phyloP scores from a whole-genome alignment of 2,329 filamentous ascomycete species.

The Penicillium sp. region DNA sequence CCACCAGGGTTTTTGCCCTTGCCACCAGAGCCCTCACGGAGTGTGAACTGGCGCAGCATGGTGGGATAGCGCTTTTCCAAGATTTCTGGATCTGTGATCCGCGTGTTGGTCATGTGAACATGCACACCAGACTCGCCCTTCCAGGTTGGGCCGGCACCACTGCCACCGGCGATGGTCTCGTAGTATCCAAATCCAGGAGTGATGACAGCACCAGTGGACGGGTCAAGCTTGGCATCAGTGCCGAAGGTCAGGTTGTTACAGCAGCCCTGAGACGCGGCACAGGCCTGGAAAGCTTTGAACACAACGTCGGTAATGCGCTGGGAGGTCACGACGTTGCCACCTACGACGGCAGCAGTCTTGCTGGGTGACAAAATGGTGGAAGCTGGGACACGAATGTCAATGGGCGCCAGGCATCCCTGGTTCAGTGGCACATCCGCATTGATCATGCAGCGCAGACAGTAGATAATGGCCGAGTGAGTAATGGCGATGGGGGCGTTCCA shows the following conservation, averaged over 20 bases:
- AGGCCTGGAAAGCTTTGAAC: conserved; percentile 74
- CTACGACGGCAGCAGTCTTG: conserved; percentile 75
- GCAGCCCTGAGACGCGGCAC: conserved; percentile 75
- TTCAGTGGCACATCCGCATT: conserved; percentile 81
- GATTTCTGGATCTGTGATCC: conserved; percentile 79
- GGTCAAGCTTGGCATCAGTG: conserved; percentile 64
- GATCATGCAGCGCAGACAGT: conserved; percentile 78
- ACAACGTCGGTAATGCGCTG: conserved; percentile 83
- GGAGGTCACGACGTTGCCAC: conserved; percentile 75
- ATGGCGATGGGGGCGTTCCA: conserved; percentile 80
- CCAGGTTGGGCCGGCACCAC: conserved; percentile 73
- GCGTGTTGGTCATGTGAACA: conserved; percentile 84
- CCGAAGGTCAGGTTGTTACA: conserved; percentile 85
- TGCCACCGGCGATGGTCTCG: conserved; percentile 80
- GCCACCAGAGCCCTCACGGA: conserved; percentile 65
- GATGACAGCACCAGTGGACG: conserved; percentile 55
- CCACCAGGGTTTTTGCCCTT: conserved; percentile 67
- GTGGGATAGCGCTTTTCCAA: conserved; percentile 80
- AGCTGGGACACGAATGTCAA: conserved; percentile 68
- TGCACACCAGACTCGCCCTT: conserved; percentile 74
- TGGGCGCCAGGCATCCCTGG: conserved; percentile 77
- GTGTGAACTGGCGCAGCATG: conserved; percentile 68
- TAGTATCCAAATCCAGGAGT: conserved; percentile 78
- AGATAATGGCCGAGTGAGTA: conserved; percentile 81
- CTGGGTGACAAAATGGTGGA: conserved; percentile 72